Conservation (phyloP, 2,329 filamentous ascomycete species). For the Coniochaeta hoffmannii region DNA sequence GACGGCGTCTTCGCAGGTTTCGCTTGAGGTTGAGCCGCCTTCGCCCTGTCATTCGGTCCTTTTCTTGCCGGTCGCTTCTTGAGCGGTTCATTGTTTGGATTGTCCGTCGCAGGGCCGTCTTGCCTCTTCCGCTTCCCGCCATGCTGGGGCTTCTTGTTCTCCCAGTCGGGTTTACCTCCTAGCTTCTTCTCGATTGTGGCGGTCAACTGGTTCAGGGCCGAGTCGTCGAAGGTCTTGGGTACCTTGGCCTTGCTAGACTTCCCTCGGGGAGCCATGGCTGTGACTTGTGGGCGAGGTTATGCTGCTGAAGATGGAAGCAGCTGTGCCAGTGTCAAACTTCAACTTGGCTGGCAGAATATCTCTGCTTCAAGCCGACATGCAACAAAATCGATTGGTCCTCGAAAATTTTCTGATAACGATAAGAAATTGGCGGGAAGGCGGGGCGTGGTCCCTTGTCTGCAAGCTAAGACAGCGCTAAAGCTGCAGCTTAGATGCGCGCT, state of each 20-base stretch:
- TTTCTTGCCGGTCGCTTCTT: constrained; percentile 20
- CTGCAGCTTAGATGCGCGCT: neutral
- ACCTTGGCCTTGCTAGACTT: neutral
- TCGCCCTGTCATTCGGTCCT: constrained; percentile 16
- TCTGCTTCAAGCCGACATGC: neutral
- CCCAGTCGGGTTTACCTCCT: constrained; percentile 23
- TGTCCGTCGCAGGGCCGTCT: constrained; percentile 17
- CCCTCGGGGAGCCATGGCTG: neutral
- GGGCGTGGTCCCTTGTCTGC: neutral
- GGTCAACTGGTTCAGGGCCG: constrained; percentile 44
- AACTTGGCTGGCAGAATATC: neutral
- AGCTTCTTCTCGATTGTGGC: constrained; percentile 49
- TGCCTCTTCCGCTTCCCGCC: constrained; percentile 35
- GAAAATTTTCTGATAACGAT: constrained; percentile 4
- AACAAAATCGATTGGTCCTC: neutral
- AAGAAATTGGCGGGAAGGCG: neutral
- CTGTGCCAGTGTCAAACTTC: neutral
- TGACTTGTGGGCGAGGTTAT: neutral
- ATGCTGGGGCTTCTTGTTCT: constrained; percentile 15
- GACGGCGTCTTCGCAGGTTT: constrained; percentile 11
- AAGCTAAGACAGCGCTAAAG: neutral
- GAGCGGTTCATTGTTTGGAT: constrained; percentile 11
- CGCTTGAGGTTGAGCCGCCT: constrained; percentile 10
- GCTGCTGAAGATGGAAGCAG: neutral
- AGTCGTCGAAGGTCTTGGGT: constrained; percentile 36